Conservation (phyloP, 1,284 basidiomycete species). For the Melanopsichium pennsylvanicum region DNA sequence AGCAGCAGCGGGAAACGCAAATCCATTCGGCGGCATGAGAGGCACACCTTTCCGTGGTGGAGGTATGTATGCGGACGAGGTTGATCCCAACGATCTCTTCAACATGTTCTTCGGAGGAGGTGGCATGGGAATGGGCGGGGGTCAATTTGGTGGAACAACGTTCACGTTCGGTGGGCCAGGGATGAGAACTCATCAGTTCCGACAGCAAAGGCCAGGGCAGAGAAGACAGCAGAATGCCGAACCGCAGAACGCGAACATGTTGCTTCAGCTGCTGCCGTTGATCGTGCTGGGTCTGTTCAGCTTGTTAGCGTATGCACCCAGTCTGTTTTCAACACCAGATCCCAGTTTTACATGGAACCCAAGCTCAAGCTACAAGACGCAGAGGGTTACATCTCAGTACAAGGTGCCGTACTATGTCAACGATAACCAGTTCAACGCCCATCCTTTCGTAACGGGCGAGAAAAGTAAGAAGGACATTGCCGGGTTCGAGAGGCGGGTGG, state of each 20-base stretch:
- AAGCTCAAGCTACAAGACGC: slow-evolving; percentile 51
- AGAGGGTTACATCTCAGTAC: slow-evolving; percentile 71
- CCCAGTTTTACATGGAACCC: slow-evolving; percentile 80
- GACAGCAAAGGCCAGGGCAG: slow-evolving; percentile 34
- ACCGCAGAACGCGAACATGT: slow-evolving; percentile 73
- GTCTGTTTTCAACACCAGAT: slow-evolving; percentile 75
- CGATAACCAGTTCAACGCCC: slow-evolving; percentile 76
- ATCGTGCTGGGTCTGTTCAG: slow-evolving; percentile 69
- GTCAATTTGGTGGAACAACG: slow-evolving; percentile 47
- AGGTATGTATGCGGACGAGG: slow-evolving; percentile 72
- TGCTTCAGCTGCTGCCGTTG: slow-evolving; percentile 86
- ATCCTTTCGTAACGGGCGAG: slow-evolving; percentile 70
- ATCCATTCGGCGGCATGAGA: slow-evolving; percentile 36
- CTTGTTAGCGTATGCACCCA: slow-evolving; percentile 82
- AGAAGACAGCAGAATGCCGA: slow-evolving; percentile 66
- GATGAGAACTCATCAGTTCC: slow-evolving; percentile 52
- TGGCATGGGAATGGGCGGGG: slow-evolving; percentile 66
- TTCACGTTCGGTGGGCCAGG: slow-evolving; percentile 63
- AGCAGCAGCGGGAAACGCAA: slow-evolving; percentile 39
- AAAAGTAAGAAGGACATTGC: slow-evolving; percentile 25
- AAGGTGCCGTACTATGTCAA: slow-evolving; percentile 88
- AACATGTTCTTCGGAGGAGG: slow-evolving; percentile 97
- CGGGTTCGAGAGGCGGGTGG: slow-evolving; percentile 52
- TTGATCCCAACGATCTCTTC: slow-evolving; percentile 95
- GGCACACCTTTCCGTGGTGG: slow-evolving; percentile 34